Evolutionary conservation across 768 basidiomycete genomes (phyloP).

Genomic region (Phaeolepiota aurea): DNA sequence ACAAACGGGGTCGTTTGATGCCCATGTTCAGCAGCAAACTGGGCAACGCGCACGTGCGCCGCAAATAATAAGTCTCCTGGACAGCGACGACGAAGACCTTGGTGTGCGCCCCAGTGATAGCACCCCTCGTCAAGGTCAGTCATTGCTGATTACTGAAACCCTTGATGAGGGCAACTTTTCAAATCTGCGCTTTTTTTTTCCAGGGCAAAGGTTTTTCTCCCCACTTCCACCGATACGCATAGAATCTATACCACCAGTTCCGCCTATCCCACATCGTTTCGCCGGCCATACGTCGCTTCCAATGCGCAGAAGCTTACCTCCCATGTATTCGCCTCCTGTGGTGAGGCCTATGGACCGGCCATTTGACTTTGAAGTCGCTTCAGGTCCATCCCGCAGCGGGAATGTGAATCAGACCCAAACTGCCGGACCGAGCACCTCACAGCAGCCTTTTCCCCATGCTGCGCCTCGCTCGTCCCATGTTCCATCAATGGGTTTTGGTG

Average conservation of each 20-base stretch:
- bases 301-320: constrained; percentile 22
- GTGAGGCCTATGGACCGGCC: constrained; percentile 44
- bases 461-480: constrained; percentile 44
- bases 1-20: background rate
- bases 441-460: constrained; percentile 17
- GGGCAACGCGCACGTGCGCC: background rate
- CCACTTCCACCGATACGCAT: constrained; percentile 42
- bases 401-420: constrained; percentile 13
- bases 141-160: background rate
- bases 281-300: constrained; percentile 27
- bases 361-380: constrained; percentile 39
- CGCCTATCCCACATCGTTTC: constrained; percentile 32
- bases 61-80: constrained; percentile 26
- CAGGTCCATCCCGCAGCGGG: constrained; percentile 7
- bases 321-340: constrained; percentile 27
- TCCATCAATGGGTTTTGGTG: constrained; percentile 59
- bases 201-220: constrained; percentile 2
- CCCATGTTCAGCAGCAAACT: background rate
- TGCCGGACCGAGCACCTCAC: constrained; percentile 11
- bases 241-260: constrained; percentile 46
- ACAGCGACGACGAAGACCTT: constrained; percentile 31
- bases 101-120: constrained; percentile 8
- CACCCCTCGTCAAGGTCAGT: constrained; percentile 9
- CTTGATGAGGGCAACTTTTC: no score
- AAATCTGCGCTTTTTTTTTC: constrained; percentile 2